Base-by-base conservation (phyloP, 371 early-diverging fungal species). In the Sanchytrium tribonematis region DNA sequence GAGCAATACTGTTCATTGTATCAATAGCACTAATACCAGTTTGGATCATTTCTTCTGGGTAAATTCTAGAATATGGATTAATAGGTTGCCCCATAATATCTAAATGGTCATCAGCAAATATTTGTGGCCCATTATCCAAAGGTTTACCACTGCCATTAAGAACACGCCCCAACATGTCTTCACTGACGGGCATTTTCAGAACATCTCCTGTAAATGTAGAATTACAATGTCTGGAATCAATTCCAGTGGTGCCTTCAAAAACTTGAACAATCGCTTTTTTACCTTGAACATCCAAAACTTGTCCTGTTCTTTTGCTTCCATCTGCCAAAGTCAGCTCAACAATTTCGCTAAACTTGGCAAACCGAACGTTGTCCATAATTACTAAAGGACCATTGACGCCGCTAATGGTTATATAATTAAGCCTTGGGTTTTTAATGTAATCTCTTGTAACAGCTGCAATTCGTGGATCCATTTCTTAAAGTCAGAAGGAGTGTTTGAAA, bases 11-110 rank as follows among this genome's bases (percentile, higher is more conserved):
- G 83, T 96, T 98, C 99, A 99, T 99, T 71, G 95, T 94, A 79
- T 99, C 99, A 74, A 99, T 99, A 69, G 99, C 91, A 30, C 98
- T 97, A 71, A 99, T 92, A 76, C 99, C 99, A 27, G 99, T 99
- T 80, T 99, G 98, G 72, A 99, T 97, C 98, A 99, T 99, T 83
- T 99, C 98, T 81, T 96, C 97, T 68, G 99, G 99, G 77, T 99
- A 99, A 73, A 97, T 93, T 80, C 99, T 89, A 68, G 93, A 90
- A 80, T 84, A 93, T 31, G 99, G 99, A 81, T 98, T 99, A 80
- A 99, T 96, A 31, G 99, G 99, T 72, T 94, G 93, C 84, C 92
- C 95, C 73, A 97, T 86, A 74, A 99, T 97, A 77, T 98, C 98
- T 74, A 98, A 79, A 74, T 91, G 95, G 72, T 98, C 98, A 75